Base-by-base conservation (phyloP, 106 monocot genomes). In the Apostasia shenzhenica region DNA sequence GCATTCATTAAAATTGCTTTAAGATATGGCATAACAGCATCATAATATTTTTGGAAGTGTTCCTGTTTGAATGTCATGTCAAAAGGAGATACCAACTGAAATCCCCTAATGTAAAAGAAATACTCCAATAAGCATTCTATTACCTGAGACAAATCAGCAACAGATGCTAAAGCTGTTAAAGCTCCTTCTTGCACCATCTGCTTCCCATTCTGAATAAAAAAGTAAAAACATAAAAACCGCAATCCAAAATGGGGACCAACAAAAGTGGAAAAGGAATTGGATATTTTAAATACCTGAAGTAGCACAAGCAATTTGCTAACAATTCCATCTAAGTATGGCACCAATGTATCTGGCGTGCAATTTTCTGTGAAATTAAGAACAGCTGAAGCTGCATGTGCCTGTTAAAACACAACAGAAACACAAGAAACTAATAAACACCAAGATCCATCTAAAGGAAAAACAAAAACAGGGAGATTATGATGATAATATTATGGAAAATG, bases 311-410 rank as follows among this genome's bases (percentile, higher is more conserved):
- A 81, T 81, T 97, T 97, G 65, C 76, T 74, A 77, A 97, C 89
- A 43, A 97, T 79, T 37, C 89, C 97, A 77, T 97, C 92, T 64
- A 97, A 81, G 77, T 92, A 92, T 55, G 97, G 97, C 46, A 86
- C 83, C 74, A 97, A 78, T 70, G 89, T 85, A 47, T 97, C 89
- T n/a, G 92, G 87, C 59, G 97, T 87, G 75, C 97, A 97, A 61
- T 85, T 89, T 69, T 97, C 92, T 26, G 86, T 89, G 71, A 97
- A 97, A 80, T 97, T 97, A 38, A 97, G 75, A n/a, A 97, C 87
- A 51, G 97, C 92, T 6, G 92, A 97, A 54, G 97, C 92, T 71
- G 92, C 92, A 80, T 97, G 97, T 44, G 97, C 97, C 97, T 97
- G 78, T 11, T 63, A 51, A 61, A 44, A 50, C 9, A 44, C 45